Conservation (phyloP, 2,329 filamentous ascomycete species). For the Fusarium praegraminearum region DNA sequence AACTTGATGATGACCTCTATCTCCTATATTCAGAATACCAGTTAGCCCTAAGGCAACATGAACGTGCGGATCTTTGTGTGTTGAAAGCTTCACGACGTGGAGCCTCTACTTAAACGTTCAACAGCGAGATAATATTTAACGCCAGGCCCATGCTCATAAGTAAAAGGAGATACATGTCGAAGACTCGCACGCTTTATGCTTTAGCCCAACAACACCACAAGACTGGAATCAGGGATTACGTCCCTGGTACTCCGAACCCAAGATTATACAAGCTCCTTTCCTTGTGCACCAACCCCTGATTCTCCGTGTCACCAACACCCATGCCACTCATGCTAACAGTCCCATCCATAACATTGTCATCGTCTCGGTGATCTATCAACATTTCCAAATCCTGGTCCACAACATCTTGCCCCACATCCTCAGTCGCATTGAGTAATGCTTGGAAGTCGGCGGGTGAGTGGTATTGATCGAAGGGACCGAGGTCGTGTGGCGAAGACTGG, state of each 20-base stretch:
- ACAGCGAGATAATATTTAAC: not conserved
- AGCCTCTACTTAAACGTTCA: not conserved
- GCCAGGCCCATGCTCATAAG: constrained; percentile 21
- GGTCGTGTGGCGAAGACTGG: constrained; percentile 45
- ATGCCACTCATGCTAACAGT: constrained; percentile 39
- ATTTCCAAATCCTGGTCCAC: constrained; percentile 65
- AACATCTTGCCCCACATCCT: constrained; percentile 55
- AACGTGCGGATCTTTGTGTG: not conserved
- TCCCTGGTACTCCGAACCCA: constrained; percentile 44
- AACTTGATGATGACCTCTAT: constrained; percentile 47
- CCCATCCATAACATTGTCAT: constrained; percentile 50
- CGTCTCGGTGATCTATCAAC: constrained; percentile 62
- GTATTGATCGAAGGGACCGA: constrained; percentile 57
- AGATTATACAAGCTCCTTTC: constrained; percentile 49
- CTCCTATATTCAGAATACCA: not conserved
- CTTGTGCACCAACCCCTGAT: constrained; percentile 38
- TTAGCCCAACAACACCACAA: constrained; percentile 2
- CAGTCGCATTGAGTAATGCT: constrained; percentile 63
- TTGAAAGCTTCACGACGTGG: not conserved
- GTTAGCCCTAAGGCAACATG: not conserved
- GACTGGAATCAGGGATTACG: constrained; percentile 8
- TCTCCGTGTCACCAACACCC: constrained; percentile 18
- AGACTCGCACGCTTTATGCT: constrained; percentile 38
- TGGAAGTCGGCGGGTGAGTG: constrained; percentile 64
- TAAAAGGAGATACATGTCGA: constrained; percentile 7